A percentile compares a stretch with the other conserved stretches of the same genome.
Conservation (phyloP, 768 basidiomycete genomes). For the Rhodocollybia butyracea region DNA sequence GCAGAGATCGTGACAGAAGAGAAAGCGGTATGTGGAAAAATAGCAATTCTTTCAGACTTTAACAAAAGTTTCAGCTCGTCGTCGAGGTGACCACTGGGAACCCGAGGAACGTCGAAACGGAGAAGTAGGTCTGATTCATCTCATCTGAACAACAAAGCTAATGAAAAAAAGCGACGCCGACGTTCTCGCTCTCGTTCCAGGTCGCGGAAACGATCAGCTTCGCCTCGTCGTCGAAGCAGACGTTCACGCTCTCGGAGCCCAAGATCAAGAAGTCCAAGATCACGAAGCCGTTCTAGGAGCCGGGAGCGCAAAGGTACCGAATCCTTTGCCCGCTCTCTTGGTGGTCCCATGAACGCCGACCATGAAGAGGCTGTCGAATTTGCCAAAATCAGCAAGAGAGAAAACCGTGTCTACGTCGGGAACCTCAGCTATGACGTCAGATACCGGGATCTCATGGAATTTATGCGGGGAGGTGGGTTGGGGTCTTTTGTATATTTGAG, state of each 20-base stretch:
- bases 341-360: constrained; percentile 86
- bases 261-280: constrained; percentile 55
- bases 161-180: constrained; percentile 36
- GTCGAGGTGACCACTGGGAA: constrained; percentile 76
- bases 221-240: constrained; percentile 63
- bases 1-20: constrained; percentile 39
- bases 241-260: constrained; percentile 67
- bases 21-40: constrained; percentile 47
- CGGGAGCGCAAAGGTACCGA: constrained; percentile 61
- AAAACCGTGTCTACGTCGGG: constrained; percentile 98
- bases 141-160: not conserved
- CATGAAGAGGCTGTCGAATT: constrained; percentile 96
- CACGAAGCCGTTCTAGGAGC: constrained; percentile 48
- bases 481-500: constrained; percentile 64
- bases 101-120: constrained; percentile 73
- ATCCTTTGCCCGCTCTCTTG: constrained; percentile 74
- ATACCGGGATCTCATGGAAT: constrained; percentile 98
- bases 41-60: not conserved
- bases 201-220: constrained; percentile 62
- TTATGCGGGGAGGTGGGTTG: constrained; percentile 99
- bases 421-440: constrained; percentile 99
- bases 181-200: constrained; percentile 8
- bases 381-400: constrained; percentile 93
- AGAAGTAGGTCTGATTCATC: constrained; percentile 46
- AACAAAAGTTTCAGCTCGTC: constrained; percentile 34